Base-by-base conservation (phyloP, 2,329 filamentous ascomycete genomes). In the Botrytis fabae region DNA sequence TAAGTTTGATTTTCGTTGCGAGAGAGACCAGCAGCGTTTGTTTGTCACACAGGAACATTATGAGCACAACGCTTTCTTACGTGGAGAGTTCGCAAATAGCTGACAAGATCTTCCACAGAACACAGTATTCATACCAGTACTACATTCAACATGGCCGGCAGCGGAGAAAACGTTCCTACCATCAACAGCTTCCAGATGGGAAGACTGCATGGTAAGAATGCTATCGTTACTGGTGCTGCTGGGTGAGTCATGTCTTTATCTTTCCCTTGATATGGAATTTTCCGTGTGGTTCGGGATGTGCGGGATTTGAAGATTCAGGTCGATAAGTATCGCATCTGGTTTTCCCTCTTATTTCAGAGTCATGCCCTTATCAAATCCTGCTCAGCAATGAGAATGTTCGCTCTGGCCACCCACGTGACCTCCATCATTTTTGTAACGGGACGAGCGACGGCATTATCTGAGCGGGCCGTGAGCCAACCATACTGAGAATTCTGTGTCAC, bases 211-310 rank as follows among this genome's bases (percentile, higher is more conserved):
- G 80, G 80, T 57, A 82, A 82, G 75, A 83, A 83, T 74, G 80
- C 82, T 10, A 80, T 93, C 79, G 85, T 93, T 79, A 93, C 91
- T 54, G 91, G 91, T 78, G 91, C 89, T 76, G 91, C 89, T 79
- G 90, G 90, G 90, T 92, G 85, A 81, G 86, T 83, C 61, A 63
- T 71, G 60, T n/a, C 1, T 51, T 32, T 62, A 9, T 51, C 42
- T 38, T 9, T 35, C 9, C 25, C n/a, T 5, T 25, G 32, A 48
- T n/a, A 28, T 60, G 22, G 20, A n/a, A 6, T 20, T 35, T 25
- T 42, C 25, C 25, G 9, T 6, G 10, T 22, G 35, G 6, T 16
- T 51, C 7, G 44, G 8, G 35, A 28, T 46, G 6, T 46, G 22
- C 20, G 35, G 4, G 12, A 38, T 22, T 10, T 10, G 9, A n/a